Evolutionary conservation across 2,329 filamentous ascomycete genomes (phyloP), one percentile per base, ranked within the genome.

Genomic region (Xylariaceae sp.): DNA sequence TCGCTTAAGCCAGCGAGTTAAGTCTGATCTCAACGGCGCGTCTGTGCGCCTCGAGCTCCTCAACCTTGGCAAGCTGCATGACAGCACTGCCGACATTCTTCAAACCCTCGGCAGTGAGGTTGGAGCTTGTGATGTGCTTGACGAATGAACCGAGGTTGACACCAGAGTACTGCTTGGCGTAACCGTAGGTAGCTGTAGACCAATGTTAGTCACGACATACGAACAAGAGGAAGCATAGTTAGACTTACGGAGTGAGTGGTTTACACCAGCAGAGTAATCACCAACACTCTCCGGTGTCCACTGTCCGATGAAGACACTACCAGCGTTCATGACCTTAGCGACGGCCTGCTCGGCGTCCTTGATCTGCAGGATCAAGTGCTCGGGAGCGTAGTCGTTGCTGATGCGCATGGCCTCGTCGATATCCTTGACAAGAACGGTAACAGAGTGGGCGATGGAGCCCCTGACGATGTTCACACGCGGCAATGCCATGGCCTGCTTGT

Each of bases 201-300:
- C 15, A 51, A 5, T 4, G 44, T 61, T 50, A 60, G 58, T 54
- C 30, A 2, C 18, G 3, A 49, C 15, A 10, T 37, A 41, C 2
- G 0, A 10, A 6, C 9, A 18, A 44, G 15, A 7, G n/a, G 9
- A 34, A 34, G 35, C n/a, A 11, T 44, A 56, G 51, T 11, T 51
- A 13, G 53, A 88, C 90, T 84, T 88, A 96, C 92, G 94, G 65
- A 99, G 79, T 60, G 90, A 95, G 79, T 99, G 94, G 75, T 99
- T 99, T 48, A 99, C 94, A 70, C 94, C 94, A 56, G 94, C 94
- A 64, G 92, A 96, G 78, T 99, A 99, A 74, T 99, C 94, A 51
- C 94, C 94, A 2, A 99, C 94, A 73, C 90, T 96, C 77, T 99
- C 94, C 4, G 94, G 94, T 0, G 94, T 97, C 94, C 94, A 99